Evolutionary conservation across 2,329 filamentous ascomycete genomes (phyloP), one percentile per base, ranked within the genome.

Genomic region (Orbilia oligospora): DNA sequence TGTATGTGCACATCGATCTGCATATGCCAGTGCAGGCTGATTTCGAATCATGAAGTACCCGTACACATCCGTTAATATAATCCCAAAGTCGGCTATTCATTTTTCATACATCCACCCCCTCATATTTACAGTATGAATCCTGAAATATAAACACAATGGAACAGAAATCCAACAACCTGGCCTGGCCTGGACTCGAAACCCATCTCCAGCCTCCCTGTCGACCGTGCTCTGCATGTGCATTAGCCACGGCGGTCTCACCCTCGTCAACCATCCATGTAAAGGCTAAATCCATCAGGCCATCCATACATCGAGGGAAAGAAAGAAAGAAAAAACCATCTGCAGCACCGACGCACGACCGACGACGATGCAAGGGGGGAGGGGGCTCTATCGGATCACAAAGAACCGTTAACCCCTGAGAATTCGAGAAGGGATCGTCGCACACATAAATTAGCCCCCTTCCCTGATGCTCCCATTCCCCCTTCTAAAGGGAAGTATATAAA

Each of bases 221-320:
- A 66, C 70, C 49, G 61, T 73, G 70, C 70, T 73, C 70, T 73
- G 70, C 70, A 73, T 73, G 48, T 73, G 70, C 70, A 73, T 53
- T 41, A 75, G 71, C 71, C 71, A 69, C 46, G 71, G 71, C 71
- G 71, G 71, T 75, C 71, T 75, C 71, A 69, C 20, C 22, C 44
- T 18, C 30, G 9, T 16, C 27, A 61, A 49, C 41, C 63, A 51
- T 56, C 36, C 56, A 61, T 41, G 36, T 41, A 61, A 55, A 55
- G 53, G 30, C 56, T 51, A 48, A 65, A 48, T 48, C 27, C n/a
- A 33, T 48, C 27, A 65, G 46, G 16, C 44, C 61, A 65, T 20
- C 27, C 27, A 51, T 36, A 20, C 30, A 4, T 41, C 38, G n/a
- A n/a, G n/a, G n/a, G n/a, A n/a, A n/a, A n/a, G n/a, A n/a, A n/a